A percentile compares a stretch with the other conserved stretches of the same genome.
Evolutionary conservation across 148 eudicot species (phyloP).

Genomic region (Amaranthus palmeri): DNA sequence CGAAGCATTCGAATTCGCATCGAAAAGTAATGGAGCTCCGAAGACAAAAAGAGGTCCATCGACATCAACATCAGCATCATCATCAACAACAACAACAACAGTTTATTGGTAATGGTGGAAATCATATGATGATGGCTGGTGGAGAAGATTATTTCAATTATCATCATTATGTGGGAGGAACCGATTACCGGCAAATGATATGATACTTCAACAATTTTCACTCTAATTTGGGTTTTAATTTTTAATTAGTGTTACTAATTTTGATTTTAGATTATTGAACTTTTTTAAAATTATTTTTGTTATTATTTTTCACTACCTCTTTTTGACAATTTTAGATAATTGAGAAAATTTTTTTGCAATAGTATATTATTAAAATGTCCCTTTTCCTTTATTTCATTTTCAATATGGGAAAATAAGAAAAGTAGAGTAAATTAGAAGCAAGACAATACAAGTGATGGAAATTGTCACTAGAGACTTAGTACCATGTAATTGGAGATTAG

Average conservation of each 20-base stretch:
- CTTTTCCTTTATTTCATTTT: background rate
- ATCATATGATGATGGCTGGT: conserved; percentile 32
- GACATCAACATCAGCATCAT: conserved; percentile 26
- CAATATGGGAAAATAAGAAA: conserved; percentile 10
- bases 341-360: background rate
- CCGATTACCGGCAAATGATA: conserved; percentile 60
- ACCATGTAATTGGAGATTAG: conserved; percentile 11
- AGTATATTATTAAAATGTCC: conserved; percentile 12
- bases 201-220: conserved; percentile 17
- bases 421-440: background rate
- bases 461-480: background rate
- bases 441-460: background rate
- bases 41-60: conserved; percentile 52
- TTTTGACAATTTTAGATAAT: conserved; percentile 13
- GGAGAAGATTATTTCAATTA: conserved; percentile 67
- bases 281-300: background rate
- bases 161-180: conserved; percentile 62
- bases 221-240: background rate
- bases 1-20: conserved; percentile 90
- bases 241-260: conserved; percentile 17
- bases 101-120: background rate
- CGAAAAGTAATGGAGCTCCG: conserved; percentile 89
- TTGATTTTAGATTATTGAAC: conserved; percentile 8
- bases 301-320: background rate
- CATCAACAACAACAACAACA: background rate